Evolutionary conservation across 1,284 basidiomycete species (phyloP), one percentile per base, ranked within the genome.

Genomic region (Sporisorium graminicola): DNA sequence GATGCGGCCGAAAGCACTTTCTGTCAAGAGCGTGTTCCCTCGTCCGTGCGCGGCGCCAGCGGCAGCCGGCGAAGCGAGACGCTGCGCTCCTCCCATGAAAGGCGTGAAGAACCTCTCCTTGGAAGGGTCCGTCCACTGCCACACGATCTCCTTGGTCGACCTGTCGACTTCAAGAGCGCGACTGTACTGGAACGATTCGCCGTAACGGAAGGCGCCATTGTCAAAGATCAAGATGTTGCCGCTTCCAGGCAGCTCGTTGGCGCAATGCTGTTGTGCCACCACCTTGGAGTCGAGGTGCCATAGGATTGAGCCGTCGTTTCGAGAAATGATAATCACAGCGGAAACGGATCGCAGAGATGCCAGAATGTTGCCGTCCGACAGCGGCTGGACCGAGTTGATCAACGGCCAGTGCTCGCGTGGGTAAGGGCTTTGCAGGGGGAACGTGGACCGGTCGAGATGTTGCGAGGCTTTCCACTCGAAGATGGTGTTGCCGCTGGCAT

Each of bases 161-260:
- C 47, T 29, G 12, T 50, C 47, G 47, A 50, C 47, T 20, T 50
- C 47, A n/a, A 50, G 47, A 4, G 47, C 47, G 18, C 47, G 47
- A 29, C 47, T 50, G 47, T 29, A 50, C 16, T 50, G 47, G 47
- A 50, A 50, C 47, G 47, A 50, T 20, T 50, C 47, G 16, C 47
- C 47, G 29, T 29, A 31, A 9, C 47, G 47, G 47, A 50, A 50
- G 9, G 47, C 47, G 14, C 47, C 47, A 16, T 50, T 50, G 47
- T 50, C 47, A 20, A 50, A 50, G 47, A 50, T 50, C 27, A 50
- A 24, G 29, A 50, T 50, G 47, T 50, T 50, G 29, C 47, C 47
- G 47, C 47, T 50, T 18, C 27, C 47, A n/a, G 47, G 47, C 27
- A 50, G 29, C 47, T 50, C 47, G 47, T 50, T 50, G 3, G 47